Evolutionary conservation across 331 rosid genomes (phyloP), one percentile per base, ranked within the genome.

Genomic region (Quercus phellos): DNA sequence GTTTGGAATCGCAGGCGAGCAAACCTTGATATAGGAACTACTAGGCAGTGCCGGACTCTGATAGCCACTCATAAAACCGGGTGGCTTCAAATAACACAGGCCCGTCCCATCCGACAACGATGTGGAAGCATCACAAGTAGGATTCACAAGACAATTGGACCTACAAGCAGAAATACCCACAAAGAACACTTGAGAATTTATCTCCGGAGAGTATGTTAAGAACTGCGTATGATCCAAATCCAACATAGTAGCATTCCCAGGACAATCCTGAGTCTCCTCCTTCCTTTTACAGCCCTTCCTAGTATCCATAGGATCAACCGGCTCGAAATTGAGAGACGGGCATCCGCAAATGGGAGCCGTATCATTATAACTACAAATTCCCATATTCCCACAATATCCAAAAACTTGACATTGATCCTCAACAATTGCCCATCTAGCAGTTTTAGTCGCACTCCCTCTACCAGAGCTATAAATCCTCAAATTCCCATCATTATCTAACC

Each of bases 261-360:
- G 83, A 80, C 98, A 94, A 60, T 43, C 84, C 7, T 17, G 70
- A 22, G 88, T 83, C 82, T 84, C 82, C 71, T 80, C 70, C 84
- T 85, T 94, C 84, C 97, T 90, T 70, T 63, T 89, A 74, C 98
- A 94, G 70, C 98, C 98, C 77, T 80, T 60, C 83, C 87, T 87
- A 46, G 72, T 60, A 74, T 93, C 83, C 56, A 68, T 80, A 0
- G 87, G 85, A 82, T 89, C 94, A 76, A 89, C 63, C 46, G 81
- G 81, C 58, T 76, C 89, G 1, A 94, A 94, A 86, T 94, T 94
- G 82, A 74, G 75, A 51, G 98, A 92, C 0, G 96, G 94, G 72
- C 98, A 94, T 0, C 83, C 87, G 0, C 98, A 94, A 50, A 88
- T 34, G 0, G 98, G 91, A 46, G 22, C 71, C 0, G 94, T 17